phyloP scores from a whole-genome alignment of 2,329 filamentous ascomycete species.

The Salinomyces thailandicus region DNA sequence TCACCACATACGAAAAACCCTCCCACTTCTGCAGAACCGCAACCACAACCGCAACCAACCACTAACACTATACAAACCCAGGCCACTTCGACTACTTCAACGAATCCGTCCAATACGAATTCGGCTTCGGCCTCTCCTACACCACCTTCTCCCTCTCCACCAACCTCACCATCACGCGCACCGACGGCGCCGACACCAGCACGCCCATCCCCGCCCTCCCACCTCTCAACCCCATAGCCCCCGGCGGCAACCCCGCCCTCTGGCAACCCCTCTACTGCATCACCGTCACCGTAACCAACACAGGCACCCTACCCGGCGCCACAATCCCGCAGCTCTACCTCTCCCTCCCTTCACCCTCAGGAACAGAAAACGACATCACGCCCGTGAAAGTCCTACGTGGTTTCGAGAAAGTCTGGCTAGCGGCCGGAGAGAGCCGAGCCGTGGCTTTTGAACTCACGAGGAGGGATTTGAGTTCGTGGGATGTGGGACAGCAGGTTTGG shows the following conservation, averaged over 20 bases:
- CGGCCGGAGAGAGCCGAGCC: conserved; percentile 4
- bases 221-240: conserved; percentile 10
- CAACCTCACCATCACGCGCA: conserved; percentile 7
- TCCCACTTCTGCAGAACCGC: neutral
- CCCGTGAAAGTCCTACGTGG: conserved; percentile 18
- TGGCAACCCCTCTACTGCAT: conserved; percentile 52
- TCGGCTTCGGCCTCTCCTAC: conserved; percentile 23
- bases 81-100: conserved; percentile 37
- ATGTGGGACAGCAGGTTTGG: conserved; percentile 26
- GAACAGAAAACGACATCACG: conserved; percentile 26
- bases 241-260: conserved; percentile 42
- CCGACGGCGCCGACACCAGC: neutral
- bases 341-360: conserved; percentile 28
- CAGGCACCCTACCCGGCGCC: conserved; percentile 42
- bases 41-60: neutral
- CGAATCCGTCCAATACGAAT: conserved; percentile 22
- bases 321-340: conserved; percentile 48
- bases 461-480: conserved; percentile 8
- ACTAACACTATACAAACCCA: conserved; percentile 5
- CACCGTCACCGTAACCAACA: conserved; percentile 51
- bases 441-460: conserved; percentile 8
- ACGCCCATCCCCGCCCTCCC: conserved; percentile 11
- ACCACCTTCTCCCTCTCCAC: conserved; percentile 16
- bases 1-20: too few relatives aligned
- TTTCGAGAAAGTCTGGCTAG: conserved; percentile 16